Evolutionary conservation across 2,329 filamentous ascomycete species (phyloP), one percentile per base, ranked within the genome.

Genomic region (Penicillium sclerotigenum): DNA sequence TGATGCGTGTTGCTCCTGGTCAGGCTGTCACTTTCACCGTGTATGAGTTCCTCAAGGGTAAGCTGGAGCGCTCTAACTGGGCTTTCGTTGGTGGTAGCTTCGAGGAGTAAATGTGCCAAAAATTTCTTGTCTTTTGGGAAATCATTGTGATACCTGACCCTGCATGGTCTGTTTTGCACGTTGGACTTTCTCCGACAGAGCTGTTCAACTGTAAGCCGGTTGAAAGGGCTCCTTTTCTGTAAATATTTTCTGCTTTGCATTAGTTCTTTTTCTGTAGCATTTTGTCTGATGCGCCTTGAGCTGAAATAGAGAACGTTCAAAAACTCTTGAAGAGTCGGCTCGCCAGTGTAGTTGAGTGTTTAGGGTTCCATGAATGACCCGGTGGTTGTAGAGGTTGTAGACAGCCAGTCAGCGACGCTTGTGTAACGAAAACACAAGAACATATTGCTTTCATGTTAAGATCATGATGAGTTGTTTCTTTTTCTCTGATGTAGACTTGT

Each of bases 1-100:
- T 99, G 65, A 97, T 97, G 91, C 86, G 94, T 70, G 94, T 99
- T 52, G 94, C 94, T 26, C 94, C 94, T 8, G 94, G 94, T 45
- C 94, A 99, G 80, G 94, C 86, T 18, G 86, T 88, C 42, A 88
- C 86, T 3, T 88, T 88, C 65, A 87, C 75, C 2, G 88, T 92
- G 63, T 92, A 92, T 73, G 89, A 92, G 74, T 91, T 73, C 72
- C 76, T 92, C 58, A 90, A 87, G 77, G 83, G 86, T 58, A 86
- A 85, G 75, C 76, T 92, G 61, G 89, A 92, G 77, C 80, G 77
- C 69, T 87, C 83, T 68, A 81, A 78, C 50, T 82, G 84, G 59
- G 72, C 83, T 18, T 77, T 84, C 37, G 75, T 88, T 45, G 78
- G 80, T 47, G 83, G 82, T 59, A 82, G 81, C 59, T 91, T 83